These are phyloP conservation scores for Westerdykella aurantiaca DNA, from an alignment of 2,329 filamentous ascomycete species.

Conservation along the genomic window DNA sequence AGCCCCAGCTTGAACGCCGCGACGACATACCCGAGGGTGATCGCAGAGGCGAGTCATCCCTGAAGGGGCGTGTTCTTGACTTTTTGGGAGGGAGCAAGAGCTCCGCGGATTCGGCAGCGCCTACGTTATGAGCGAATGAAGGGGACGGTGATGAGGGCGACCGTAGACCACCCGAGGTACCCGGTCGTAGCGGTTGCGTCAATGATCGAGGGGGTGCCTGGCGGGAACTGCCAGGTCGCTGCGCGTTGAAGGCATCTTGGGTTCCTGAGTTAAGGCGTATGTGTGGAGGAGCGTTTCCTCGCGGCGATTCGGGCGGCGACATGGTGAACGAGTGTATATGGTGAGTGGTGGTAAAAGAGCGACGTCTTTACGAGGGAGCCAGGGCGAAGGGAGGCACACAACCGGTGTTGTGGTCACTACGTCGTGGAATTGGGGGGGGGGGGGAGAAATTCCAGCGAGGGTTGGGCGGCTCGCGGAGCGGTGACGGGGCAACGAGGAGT, in stretches of 20 bases:
- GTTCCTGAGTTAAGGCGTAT: conserved; percentile 60
- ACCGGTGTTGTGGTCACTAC: conserved; percentile 25
- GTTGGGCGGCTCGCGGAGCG: conserved; percentile 14
- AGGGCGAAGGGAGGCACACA: conserved; percentile 14
- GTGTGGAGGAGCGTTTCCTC: conserved; percentile 46
- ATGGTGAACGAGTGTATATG: conserved; percentile 26
- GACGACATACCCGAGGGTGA: conserved; percentile 54
- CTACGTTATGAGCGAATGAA: conserved; percentile 34
- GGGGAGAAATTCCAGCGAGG: conserved; percentile 17
- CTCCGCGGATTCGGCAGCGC: conserved; percentile 43
- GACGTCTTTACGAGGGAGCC: conserved; percentile 16
- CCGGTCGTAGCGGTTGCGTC: conserved; percentile 36
- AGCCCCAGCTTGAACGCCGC: conserved; percentile 60
- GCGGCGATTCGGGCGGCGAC: conserved; percentile 20
- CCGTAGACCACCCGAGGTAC: conserved; percentile 25
- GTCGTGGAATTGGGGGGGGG: conserved; percentile 20
- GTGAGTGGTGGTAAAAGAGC: conserved; percentile 17
- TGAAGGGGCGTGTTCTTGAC: conserved; percentile 45
- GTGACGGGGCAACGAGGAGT: conserved; percentile 25
- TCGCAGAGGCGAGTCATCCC: conserved; percentile 47
- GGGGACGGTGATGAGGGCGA: conserved; percentile 15
- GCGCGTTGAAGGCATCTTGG: conserved; percentile 36
- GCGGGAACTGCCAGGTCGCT: conserved; percentile 35
- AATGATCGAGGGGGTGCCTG: conserved; percentile 43
- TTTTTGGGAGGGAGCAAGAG: conserved; percentile 47